Percentiles rank a stretch among this genome's conserved stretches.
Evolutionary conservation across 1,139 yeast species (phyloP).

Genomic region (Geotrichum restrictum): DNA sequence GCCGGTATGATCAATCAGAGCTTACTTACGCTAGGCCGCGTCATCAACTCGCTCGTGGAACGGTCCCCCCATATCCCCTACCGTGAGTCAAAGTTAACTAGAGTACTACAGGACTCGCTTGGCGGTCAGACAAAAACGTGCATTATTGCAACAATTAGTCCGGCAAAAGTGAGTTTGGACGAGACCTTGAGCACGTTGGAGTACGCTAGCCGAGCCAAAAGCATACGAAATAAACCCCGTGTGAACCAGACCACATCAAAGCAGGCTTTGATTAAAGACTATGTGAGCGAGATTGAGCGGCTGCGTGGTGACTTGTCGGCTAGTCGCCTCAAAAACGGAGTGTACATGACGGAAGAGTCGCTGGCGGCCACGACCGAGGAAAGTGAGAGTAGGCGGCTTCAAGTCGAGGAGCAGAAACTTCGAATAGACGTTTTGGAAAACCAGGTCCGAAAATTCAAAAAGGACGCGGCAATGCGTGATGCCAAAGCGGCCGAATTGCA

Average conservation of each 20-base stretch:
- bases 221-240: slow-evolving; percentile 70
- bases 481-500: slow-evolving; percentile 22
- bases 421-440: slow-evolving; percentile 43
- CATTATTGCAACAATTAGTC: slow-evolving; percentile 77
- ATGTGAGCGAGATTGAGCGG: slow-evolving; percentile 55
- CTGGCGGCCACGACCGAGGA: slow-evolving; percentile 33
- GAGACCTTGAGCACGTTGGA: slow-evolving; percentile 81
- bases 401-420: slow-evolving; percentile 45
- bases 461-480: not conserved
- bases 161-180: slow-evolving; percentile 68
- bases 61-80: slow-evolving; percentile 70
- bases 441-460: slow-evolving; percentile 30
- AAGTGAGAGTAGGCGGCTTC: slow-evolving; percentile 39
- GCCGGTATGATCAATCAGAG: slow-evolving; percentile 88
- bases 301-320: slow-evolving; percentile 62
- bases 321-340: slow-evolving; percentile 60
- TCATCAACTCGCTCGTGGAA: slow-evolving; percentile 67
- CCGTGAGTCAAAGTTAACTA: slow-evolving; percentile 76
- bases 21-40: slow-evolving; percentile 75
- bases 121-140: slow-evolving; percentile 82
- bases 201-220: slow-evolving; percentile 78
- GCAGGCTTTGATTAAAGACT: slow-evolving; percentile 49
- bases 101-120: slow-evolving; percentile 73
- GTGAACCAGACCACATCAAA: slow-evolving; percentile 53
- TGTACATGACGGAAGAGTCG: slow-evolving; percentile 52